Base-by-base conservation (phyloP, 1,284 basidiomycete genomes). In the Sanghuangporus weigelae region DNA sequence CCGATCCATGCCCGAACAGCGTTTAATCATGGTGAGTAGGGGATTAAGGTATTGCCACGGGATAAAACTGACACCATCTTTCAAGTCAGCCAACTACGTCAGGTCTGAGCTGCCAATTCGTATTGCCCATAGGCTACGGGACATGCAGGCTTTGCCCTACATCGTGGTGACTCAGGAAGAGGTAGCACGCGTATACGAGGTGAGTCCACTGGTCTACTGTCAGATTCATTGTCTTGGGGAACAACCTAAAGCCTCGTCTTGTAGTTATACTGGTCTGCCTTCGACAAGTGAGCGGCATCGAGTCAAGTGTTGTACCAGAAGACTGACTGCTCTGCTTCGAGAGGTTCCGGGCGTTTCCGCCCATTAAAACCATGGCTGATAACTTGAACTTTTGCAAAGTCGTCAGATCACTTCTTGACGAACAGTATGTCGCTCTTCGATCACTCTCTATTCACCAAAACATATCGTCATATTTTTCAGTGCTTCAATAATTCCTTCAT, bases 111-210 rank as follows among this genome's bases (percentile, higher is more conserved):
- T 96, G 7, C 92, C 95, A 12, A 86, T 95, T 14, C 85, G 94
- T 54, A 90, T 96, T 72, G 90, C 93, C 3, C 94, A 96, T 73
- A 84, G 95, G 50, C 78, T 96, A 65, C 84, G 92, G 63, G 94
- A 96, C 71, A 79, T 96, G 68, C 94, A 96, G 76, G 78, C 86
- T 1, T 77, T 96, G 46, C 94, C 95, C 0, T 96, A 92, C 71
- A 85, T 93, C 31, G 93, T 95, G 8, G 93, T 95, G 60, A 93
- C 90, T 3, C 91, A 95, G 68, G 90, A 93, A 70, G 86, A 89
- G 0, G 84, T 96, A 6, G 87, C 89, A 26, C 86, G 84, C 68
- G 93, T 96, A 40, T 96, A 96, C 69, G 88, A 94, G 78, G 92
- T 90, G 63, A 51, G 59, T 49, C 11, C 19, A n/a, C 6, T 6